Percentiles rank a stretch among this genome's conserved stretches.
phyloP scores from a whole-genome alignment of 148 eudicot species.

The Rhododendron molle region DNA sequence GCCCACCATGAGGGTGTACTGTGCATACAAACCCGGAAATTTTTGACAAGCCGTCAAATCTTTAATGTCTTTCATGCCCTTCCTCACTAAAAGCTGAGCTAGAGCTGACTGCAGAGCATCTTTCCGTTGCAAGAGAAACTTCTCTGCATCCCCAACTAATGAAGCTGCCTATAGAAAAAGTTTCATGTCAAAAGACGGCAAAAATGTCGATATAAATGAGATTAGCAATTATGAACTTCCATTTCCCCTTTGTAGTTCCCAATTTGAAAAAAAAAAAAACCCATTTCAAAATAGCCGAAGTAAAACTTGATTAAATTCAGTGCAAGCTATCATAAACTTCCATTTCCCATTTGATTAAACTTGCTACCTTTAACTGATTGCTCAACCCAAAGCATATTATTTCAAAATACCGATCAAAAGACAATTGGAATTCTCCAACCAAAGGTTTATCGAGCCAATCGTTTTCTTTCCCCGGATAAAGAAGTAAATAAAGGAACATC shows the following conservation, averaged over 20 bases:
- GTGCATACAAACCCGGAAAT: slow-evolving; percentile 45
- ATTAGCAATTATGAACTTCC: background rate
- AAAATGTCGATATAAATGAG: background rate
- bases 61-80: slow-evolving; percentile 57
- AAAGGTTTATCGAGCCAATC: background rate
- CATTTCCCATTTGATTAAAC: too few species aligned
- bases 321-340: background rate
- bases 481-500: background rate
- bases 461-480: background rate
- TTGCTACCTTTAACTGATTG: background rate
- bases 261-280: background rate
- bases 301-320: background rate
- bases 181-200: slow-evolving; percentile 6
- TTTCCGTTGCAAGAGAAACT: slow-evolving; percentile 59
- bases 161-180: slow-evolving; percentile 46
- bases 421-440: slow-evolving; percentile 3
- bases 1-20: background rate
- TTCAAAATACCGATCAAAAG: background rate
- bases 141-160: slow-evolving; percentile 75
- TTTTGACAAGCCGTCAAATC: slow-evolving; percentile 53
- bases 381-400: background rate
- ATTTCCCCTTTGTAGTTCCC: background rate
- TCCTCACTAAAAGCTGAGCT: slow-evolving; percentile 55
- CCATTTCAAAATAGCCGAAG: background rate
- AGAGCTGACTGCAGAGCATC: slow-evolving; percentile 66